Base-by-base conservation (phyloP, 352 stramenopile genomes). In the Globisporangium okanoganense region DNA sequence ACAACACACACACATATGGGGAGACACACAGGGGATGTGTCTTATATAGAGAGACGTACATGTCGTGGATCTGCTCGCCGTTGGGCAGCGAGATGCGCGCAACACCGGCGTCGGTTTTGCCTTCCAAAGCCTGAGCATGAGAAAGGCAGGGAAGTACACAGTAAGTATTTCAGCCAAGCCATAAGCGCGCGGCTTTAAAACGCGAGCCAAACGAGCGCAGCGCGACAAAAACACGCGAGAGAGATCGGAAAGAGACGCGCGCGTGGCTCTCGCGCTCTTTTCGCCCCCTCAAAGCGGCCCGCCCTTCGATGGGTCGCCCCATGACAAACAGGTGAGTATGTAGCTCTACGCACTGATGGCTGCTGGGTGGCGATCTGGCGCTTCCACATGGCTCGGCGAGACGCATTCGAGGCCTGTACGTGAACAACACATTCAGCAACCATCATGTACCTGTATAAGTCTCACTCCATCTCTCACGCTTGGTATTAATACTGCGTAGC, bases 41-140 rank as follows among this genome's bases (percentile, higher is more conserved):
- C n/a, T 5, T 33, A 12, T 22, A 8, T 5, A 5, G 52, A 16
- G 3, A 5, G 43, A 12, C 70, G 61, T 66, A 87, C 76, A 90
- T 90, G 48, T 90, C 78, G 67, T 87, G 76, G 62, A 90, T 88
- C 62, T 87, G 76, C 29, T 90, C 78, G 48, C 78, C 80, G 38
- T 84, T 88, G 8, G 78, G 80, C 18, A 88, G 52, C 20, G 70
- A 82, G 51, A 88, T 85, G 53, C 72, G 79, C 20, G 69, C 57
- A 16, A 74, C 56, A 5, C 25, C n/a, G n/a, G n/a, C 40, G 25
- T 20, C 43, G 62, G 4, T 43, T 35, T 25, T 20, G 40, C 41
- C 27, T 7, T 59, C 53, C 1, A 47, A 2, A 9, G 33, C 35
- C 68, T 75, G 29, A 48, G 41, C 25, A 22, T 9, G 13, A 38